Conservation (phyloP, 129 eudicot species). For the Smallanthus sonchifolius region DNA sequence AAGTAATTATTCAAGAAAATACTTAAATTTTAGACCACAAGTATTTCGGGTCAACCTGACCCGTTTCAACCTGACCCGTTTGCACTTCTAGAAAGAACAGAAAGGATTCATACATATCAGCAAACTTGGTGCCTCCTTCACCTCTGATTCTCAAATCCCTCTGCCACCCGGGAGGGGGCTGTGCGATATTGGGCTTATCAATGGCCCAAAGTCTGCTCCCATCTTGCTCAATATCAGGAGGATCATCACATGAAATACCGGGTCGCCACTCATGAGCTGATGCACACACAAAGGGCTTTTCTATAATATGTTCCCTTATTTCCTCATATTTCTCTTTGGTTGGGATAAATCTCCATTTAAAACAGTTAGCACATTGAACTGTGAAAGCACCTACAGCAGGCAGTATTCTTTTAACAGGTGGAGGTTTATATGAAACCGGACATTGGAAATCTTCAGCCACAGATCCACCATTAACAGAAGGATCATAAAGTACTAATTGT, state of each 20-base stretch:
- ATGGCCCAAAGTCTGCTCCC: conserved; percentile 90
- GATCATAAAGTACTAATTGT: conserved; percentile 64
- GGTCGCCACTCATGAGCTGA: conserved; percentile 80
- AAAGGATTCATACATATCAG: conserved; percentile 70
- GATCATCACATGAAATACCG: conserved; percentile 68
- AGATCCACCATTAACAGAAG: conserved; percentile 26
- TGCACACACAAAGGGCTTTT: conserved; percentile 68
- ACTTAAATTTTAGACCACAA: not conserved
- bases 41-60: conserved; percentile 4
- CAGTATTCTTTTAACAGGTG: conserved; percentile 25
- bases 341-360: conserved; percentile 88
- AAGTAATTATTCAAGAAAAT: not conserved
- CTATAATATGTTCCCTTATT: conserved; percentile 67
- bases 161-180: conserved; percentile 88
- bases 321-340: conserved; percentile 75
- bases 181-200: conserved; percentile 83
- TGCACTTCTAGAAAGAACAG: not conserved
- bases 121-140: conserved; percentile 74
- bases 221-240: conserved; percentile 74
- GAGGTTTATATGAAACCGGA: conserved; percentile 19
- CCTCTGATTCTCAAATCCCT: conserved; percentile 68
- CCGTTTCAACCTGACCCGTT: not conserved
- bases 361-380: conserved; percentile 79
- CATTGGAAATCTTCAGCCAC: conserved; percentile 27
- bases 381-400: conserved; percentile 81